Conservation (phyloP, 2,329 filamentous ascomycete species). For the Curvularia sp. region DNA sequence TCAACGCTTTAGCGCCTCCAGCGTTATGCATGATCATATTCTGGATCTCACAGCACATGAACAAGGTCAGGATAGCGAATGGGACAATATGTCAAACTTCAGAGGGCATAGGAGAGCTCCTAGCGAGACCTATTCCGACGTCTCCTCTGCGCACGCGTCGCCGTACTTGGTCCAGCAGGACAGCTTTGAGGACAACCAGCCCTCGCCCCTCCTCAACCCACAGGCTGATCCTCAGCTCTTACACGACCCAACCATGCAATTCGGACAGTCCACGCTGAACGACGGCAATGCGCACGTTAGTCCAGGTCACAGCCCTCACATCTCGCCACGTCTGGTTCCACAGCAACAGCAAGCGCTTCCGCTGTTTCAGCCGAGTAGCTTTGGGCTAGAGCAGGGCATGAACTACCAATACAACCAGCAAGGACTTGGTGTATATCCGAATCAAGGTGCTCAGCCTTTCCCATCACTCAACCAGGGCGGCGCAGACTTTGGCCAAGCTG, state of each 20-base stretch:
- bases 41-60: no score
- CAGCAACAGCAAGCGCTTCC: conserved; percentile 69
- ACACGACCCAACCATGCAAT: conserved; percentile 73
- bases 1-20: no score
- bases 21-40: no score
- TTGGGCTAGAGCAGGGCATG: conserved; percentile 56
- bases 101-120: conserved; percentile 82
- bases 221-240: conserved; percentile 76
- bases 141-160: conserved; percentile 83
- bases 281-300: conserved; percentile 57
- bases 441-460: conserved; percentile 57
- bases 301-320: conserved; percentile 75
- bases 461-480: conserved; percentile 58
- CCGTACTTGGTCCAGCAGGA: conserved; percentile 82
- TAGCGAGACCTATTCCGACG: conserved; percentile 86
- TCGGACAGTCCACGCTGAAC: conserved; percentile 78
- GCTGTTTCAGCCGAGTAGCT: conserved; percentile 56
- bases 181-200: conserved; percentile 76
- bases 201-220: conserved; percentile 81
- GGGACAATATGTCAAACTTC: no score
- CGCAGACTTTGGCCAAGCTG: conserved; percentile 70
- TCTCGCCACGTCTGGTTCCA: conserved; percentile 68
- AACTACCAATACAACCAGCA: conserved; percentile 58
- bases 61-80: no score
- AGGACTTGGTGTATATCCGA: conserved; percentile 61